Conservation (phyloP, 306 rosid genomes). For the Purshia tridentata region DNA sequence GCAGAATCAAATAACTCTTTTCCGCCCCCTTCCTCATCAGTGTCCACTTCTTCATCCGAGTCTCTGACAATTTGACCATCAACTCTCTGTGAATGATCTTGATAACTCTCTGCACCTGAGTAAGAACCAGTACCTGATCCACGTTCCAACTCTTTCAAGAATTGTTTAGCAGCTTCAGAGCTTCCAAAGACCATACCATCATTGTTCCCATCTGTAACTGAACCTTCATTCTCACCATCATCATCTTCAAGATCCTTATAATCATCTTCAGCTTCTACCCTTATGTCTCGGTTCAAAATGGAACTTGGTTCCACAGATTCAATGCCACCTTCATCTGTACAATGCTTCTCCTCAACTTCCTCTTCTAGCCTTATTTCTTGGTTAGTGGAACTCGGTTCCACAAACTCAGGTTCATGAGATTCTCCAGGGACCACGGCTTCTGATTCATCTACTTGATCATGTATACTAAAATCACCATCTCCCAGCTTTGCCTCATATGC, state of each 20-base stretch:
- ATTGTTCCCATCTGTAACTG: constrained; percentile 48
- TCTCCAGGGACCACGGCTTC: constrained; percentile 25
- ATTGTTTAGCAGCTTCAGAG: constrained; percentile 61
- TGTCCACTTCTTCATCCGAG: constrained; percentile 81
- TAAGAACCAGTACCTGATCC: constrained; percentile 47
- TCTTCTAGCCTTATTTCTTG: constrained; percentile 30
- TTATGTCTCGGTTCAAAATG: constrained; percentile 10
- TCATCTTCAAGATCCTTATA: constrained; percentile 20
- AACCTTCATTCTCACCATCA: constrained; percentile 45
- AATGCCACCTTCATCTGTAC: constrained; percentile 33
- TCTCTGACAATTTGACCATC: constrained; percentile 92
- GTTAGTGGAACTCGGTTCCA: constrained; percentile 27
- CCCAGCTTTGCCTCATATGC: constrained; percentile 9
- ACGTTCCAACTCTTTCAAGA: constrained; percentile 67
- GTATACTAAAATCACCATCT: constrained; percentile 11
- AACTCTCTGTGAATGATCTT: constrained; percentile 54
- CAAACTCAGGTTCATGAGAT: constrained; percentile 25
- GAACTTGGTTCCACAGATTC: constrained; percentile 8
- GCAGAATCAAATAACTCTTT: constrained; percentile 91
- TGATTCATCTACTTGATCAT: constrained; percentile 25
- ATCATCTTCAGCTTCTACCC: background rate
- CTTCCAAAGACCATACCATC: constrained; percentile 66
- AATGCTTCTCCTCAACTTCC: constrained; percentile 36
- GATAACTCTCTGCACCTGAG: constrained; percentile 54
- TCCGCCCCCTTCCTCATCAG: constrained; percentile 82